Conservation (phyloP, 306 rosid species). For the Ormosia emarginata region DNA sequence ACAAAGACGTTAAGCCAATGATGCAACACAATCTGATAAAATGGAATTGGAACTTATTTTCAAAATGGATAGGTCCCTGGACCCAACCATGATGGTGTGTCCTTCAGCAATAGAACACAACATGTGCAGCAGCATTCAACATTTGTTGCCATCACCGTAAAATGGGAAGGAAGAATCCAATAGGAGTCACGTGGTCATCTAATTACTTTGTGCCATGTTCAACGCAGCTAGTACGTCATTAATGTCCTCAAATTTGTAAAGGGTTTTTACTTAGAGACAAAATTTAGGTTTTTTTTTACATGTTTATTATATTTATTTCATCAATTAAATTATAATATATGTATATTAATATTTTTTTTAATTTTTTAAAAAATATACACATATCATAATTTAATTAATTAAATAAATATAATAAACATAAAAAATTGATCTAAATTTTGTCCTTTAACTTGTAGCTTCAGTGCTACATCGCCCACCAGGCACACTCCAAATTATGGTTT, state of each 20-base stretch:
- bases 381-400: too few species aligned
- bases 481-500: background rate
- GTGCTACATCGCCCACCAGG: background rate
- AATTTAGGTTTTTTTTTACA: too few species aligned
- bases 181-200: background rate
- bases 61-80: background rate
- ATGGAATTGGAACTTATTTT: background rate
- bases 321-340: too few species aligned
- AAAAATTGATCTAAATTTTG: too few species aligned
- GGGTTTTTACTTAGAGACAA: background rate
- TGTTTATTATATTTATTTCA: too few species aligned
- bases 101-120: slow-evolving; percentile 7
- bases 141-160: background rate
- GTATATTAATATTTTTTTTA: too few species aligned
- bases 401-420: too few species aligned
- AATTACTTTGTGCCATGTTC: background rate
- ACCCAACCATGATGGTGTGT: slow-evolving; percentile 19
- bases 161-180: slow-evolving; percentile 8
- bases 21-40: background rate
- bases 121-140: slow-evolving; percentile 26
- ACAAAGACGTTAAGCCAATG: background rate
- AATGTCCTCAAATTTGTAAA: background rate
- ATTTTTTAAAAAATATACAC: too few species aligned
- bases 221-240: background rate
- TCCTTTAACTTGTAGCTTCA: background rate